Evolutionary conservation across 2,329 filamentous ascomycete genomes (phyloP), one percentile per base, ranked within the genome.

Genomic region (Xylariaceae sp.): DNA sequence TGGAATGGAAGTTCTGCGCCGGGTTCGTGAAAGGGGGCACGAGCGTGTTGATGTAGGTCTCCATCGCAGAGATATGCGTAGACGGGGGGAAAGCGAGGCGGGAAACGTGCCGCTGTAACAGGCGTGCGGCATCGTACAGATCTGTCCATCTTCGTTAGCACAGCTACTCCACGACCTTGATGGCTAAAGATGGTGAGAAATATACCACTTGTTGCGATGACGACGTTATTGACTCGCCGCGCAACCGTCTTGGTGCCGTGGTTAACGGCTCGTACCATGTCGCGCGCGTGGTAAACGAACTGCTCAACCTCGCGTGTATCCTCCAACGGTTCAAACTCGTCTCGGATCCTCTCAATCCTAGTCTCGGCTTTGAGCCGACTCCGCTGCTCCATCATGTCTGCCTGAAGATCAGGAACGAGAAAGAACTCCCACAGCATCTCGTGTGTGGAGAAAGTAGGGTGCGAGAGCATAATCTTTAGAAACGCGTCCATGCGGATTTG

Each of bases 381-480:
- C 34, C 92, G 79, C 60, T 94, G 83, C 37, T 86, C 83, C 73
- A 97, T 90, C 77, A 89, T 88, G 14, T 88, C 81, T 0, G 86
- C 76, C 58, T 95, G 87, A 34, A 98, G 78, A 51, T 98, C 92
- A 1, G 92, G 92, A 9, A 98, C 89, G 1, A 98, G 74, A 63
- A 98, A 95, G 65, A 98, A 98, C 55, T 98, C 92, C 94, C 92
- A 98, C 2, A 98, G 74, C 75, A 97, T 88, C 66, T 98, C 92
- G 57, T 98, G 94, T 1, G 87, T 95, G 0, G 88, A 78, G 58
- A 98, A 96, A 0, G 92, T 97, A 3, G 90, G 85, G 56, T 98
- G 92, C 7, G 78, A 73, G 17, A 98, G 73, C 47, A 98, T 74
- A 13, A 88, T 87, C 50, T 86, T 87, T 51, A 98, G 67, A 54